Conservation (phyloP, 2,329 filamentous ascomycete species). For the Beauveria sp. region DNA sequence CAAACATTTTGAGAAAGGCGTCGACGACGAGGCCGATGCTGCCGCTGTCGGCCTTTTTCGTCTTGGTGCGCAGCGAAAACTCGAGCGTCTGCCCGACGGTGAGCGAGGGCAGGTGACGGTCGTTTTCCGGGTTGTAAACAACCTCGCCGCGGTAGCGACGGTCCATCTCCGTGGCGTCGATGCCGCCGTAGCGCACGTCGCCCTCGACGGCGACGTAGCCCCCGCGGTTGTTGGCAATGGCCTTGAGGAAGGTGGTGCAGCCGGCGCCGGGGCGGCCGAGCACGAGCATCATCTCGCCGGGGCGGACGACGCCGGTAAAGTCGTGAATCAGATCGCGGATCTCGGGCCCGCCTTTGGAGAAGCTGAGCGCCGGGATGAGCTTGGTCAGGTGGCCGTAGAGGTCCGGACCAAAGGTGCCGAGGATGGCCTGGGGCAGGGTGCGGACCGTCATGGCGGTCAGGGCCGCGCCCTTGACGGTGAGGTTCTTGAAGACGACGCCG, state of each 20-base stretch:
- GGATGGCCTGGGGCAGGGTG: constrained; percentile 64
- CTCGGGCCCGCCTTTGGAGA: constrained; percentile 12
- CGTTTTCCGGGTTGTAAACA: constrained; percentile 63
- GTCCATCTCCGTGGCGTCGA: constrained; percentile 36
- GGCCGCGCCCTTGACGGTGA: constrained; percentile 66
- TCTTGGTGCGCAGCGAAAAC: constrained; percentile 70
- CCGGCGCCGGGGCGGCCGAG: constrained; percentile 67
- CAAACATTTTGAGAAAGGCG: constrained; percentile 69
- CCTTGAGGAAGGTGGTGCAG: constrained; percentile 70
- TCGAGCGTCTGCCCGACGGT: constrained; percentile 72
- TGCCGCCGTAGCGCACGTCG: constrained; percentile 55
- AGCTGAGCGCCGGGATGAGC: constrained; percentile 8
- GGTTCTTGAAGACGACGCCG: constrained; percentile 67
- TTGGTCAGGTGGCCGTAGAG: constrained; percentile 45
- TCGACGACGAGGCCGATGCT: constrained; percentile 63
- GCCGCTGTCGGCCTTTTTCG: constrained; percentile 54
- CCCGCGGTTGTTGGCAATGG: constrained; percentile 62
- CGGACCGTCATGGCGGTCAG: constrained; percentile 61
- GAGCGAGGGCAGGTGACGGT: constrained; percentile 64
- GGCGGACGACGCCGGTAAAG: constrained; percentile 27
- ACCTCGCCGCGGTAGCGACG: constrained; percentile 53
- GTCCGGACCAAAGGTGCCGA: constrained; percentile 76
- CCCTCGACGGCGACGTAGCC: constrained; percentile 60
- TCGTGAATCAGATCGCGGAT: constrained; percentile 23
- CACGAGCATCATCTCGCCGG: constrained; percentile 31